These are phyloP conservation scores for Colletotrichum salicis DNA, from an alignment of 2,329 filamentous ascomycete species.

Conservation along the genomic window DNA sequence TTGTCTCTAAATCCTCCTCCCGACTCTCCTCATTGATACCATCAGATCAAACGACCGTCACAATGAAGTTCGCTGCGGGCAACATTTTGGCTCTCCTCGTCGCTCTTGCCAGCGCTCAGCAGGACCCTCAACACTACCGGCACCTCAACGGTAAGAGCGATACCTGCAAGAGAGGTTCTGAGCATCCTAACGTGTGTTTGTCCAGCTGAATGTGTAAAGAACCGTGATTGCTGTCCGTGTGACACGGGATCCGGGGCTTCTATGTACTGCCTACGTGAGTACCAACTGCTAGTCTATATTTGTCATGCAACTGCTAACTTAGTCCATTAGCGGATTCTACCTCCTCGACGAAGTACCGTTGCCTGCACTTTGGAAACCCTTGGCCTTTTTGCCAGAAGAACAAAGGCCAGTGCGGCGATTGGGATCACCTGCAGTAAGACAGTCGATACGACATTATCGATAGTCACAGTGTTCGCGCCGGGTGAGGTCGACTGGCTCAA, in stretches of 20 bases:
- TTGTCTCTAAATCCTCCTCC: not conserved
- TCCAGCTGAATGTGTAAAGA: not conserved
- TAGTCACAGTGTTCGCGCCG: no score
- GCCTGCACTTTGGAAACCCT: not conserved
- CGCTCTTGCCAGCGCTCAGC: not conserved
- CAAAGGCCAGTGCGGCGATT: not conserved
- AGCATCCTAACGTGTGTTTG: not conserved
- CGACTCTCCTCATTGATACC: not conserved
- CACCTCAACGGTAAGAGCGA: no score
- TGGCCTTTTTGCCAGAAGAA: not conserved
- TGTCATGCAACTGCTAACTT: not conserved
- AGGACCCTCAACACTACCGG: no score
- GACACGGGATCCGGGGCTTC: not conserved
- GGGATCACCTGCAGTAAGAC: not conserved
- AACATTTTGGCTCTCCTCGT: not conserved
- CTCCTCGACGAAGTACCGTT: not conserved
- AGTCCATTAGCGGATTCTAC: not conserved
- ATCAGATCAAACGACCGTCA: not conserved
- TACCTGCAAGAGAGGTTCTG: no score
- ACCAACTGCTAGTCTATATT: rapidly evolving
- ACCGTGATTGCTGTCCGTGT: constrained; percentile 2
- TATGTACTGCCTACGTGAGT: not conserved
- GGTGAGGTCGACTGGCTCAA: no score
- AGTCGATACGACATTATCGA: no score
- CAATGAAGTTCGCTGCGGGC: not conserved